phyloP scores from a whole-genome alignment of 108 stramenopile species.

The Fragilariopsis cylindrus region DNA sequence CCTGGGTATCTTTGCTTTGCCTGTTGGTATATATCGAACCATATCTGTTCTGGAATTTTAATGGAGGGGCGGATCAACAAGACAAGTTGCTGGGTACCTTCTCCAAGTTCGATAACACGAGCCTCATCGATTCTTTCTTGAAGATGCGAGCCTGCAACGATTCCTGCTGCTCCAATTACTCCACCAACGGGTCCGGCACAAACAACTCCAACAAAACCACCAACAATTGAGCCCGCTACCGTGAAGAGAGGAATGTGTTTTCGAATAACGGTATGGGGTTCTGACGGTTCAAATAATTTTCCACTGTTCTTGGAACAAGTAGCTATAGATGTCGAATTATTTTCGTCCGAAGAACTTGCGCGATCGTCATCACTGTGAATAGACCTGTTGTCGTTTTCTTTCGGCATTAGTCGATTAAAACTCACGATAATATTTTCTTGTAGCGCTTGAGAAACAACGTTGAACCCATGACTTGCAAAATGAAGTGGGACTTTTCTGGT shows the following conservation, averaged over 20 bases:
- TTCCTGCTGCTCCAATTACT: slow-evolving; percentile 44
- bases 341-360: background rate
- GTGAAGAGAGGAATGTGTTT: slow-evolving; percentile 42
- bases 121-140: slow-evolving; percentile 50
- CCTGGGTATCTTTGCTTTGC: slow-evolving; percentile 34
- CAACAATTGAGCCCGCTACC: slow-evolving; percentile 59
- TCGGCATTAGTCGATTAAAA: slow-evolving; percentile 5
- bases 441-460: slow-evolving; percentile 44
- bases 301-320: background rate
- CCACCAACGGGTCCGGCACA: slow-evolving; percentile 60
- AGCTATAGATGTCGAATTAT: background rate
- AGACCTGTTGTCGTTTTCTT: background rate
- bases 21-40: slow-evolving; percentile 57
- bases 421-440: slow-evolving; percentile 51
- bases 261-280: slow-evolving; percentile 13
- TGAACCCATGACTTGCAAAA: slow-evolving; percentile 42
- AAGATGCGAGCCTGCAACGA: slow-evolving; percentile 47
- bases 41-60: slow-evolving; percentile 54
- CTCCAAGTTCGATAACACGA: slow-evolving; percentile 55
- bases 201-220: slow-evolving; percentile 60
- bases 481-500: slow-evolving; percentile 31
- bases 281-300: slow-evolving; percentile 16
- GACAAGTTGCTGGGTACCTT: slow-evolving; percentile 47
- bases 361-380: background rate
- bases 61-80: slow-evolving; percentile 75